These are phyloP conservation scores for Carex parvula DNA, from an alignment of 176 grass and related monocot genomes.

Conservation along the genomic window DNA sequence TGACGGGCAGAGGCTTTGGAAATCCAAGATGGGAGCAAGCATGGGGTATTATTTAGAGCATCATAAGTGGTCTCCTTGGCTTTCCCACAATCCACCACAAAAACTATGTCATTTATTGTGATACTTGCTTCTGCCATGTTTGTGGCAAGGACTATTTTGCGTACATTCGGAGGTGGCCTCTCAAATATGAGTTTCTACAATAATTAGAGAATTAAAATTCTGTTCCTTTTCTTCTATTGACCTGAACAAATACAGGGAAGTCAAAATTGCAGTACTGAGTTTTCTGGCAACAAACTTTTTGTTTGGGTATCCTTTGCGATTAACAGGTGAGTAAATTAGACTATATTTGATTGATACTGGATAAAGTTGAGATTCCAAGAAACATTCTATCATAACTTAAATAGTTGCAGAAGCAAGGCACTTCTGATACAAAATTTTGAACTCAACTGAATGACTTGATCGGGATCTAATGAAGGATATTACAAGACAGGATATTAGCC, in stretches of 20 bases:
- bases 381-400: neutral
- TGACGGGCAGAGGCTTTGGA: conserved; percentile 94
- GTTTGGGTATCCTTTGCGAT: neutral
- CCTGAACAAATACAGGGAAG: neutral
- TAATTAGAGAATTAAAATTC: neutral
- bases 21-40: conserved; percentile 97
- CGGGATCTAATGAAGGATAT: neutral
- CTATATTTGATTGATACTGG: neutral
- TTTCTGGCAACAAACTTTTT: neutral
- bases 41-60: conserved; percentile 97
- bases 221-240: neutral
- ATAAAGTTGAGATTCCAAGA: neutral
- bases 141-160: conserved; percentile 91
- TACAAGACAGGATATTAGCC: neutral
- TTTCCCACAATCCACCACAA: conserved; percentile 95
- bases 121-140: conserved; percentile 99
- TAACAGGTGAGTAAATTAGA: neutral
- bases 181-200: conserved; percentile 89
- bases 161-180: conserved; percentile 72
- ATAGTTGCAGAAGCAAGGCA: neutral
- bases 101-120: conserved; percentile 97
- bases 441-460: neutral
- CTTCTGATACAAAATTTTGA: neutral
- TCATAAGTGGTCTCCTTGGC: conserved; percentile 97
- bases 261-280: neutral